Conservation (phyloP, 2,329 filamentous ascomycete genomes). For the Fusarium dlaminii region DNA sequence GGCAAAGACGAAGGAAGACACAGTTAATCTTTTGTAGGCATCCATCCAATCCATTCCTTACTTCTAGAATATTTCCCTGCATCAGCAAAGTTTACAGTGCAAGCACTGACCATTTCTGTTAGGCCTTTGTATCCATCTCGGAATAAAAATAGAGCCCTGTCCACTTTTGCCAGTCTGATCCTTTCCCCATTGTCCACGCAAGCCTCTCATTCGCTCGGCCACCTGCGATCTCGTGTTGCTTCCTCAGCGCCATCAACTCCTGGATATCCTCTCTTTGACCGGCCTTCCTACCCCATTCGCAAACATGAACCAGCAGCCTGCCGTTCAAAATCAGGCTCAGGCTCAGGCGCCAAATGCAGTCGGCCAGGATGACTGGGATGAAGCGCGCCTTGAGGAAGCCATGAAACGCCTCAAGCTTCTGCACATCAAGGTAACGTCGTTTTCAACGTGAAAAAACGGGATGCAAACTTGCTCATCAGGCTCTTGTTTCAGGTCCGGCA, state of each 20-base stretch:
- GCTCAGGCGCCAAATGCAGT: constrained; percentile 30
- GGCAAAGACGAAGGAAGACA: constrained; percentile 17
- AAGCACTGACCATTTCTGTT: neutral
- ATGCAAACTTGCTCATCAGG: constrained; percentile 32
- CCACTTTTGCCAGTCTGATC: constrained; percentile 11
- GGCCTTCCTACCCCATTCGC: constrained; percentile 7
- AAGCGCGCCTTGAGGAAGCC: constrained; percentile 60
- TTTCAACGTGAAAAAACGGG: constrained; percentile 7
- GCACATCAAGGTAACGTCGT: constrained; percentile 60
- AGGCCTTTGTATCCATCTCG: neutral
- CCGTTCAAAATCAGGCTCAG: constrained; percentile 24
- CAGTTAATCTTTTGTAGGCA: constrained; percentile 14
- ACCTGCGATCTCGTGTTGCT: constrained; percentile 29
- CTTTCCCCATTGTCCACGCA: constrained; percentile 7
- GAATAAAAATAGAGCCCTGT: constrained; percentile 21
- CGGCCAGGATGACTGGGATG: constrained; percentile 53
- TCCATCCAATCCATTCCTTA: constrained; percentile 2
- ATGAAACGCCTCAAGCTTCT: constrained; percentile 62
- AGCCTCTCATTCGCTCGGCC: constrained; percentile 16
- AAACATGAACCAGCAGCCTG: constrained; percentile 37
- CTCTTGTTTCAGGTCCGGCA: constrained; percentile 44
- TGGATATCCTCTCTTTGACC: constrained; percentile 5
- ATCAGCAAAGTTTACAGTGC: neutral
- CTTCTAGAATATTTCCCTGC: constrained; percentile 38
- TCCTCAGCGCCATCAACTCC: constrained; percentile 11